phyloP scores from a whole-genome alignment of 257 asterid genomes.

The Solanum boliviense region DNA sequence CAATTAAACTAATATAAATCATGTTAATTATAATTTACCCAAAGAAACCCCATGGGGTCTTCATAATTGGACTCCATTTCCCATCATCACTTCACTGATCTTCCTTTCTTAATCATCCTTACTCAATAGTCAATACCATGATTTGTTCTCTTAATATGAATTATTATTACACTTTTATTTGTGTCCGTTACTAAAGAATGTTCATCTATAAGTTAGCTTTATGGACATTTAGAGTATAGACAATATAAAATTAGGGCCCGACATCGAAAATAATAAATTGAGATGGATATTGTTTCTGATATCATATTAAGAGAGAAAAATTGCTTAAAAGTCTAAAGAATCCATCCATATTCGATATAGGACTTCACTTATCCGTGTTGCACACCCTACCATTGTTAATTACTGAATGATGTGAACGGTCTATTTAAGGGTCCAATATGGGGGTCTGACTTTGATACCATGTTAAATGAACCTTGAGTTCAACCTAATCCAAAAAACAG shows the following conservation, averaged over 20 bases:
- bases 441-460: not conserved
- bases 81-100: not conserved
- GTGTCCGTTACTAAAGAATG: not conserved
- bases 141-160: not conserved
- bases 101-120: not conserved
- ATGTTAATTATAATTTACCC: not conserved
- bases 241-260: not conserved
- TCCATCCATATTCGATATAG: not conserved
- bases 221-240: not conserved
- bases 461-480: not conserved
- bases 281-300: not conserved
- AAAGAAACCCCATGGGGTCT: not conserved
- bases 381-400: not conserved
- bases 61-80: too few species aligned
- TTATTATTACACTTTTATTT: not conserved
- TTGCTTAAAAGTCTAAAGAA: not conserved
- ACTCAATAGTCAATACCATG: not conserved
- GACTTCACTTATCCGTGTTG: not conserved
- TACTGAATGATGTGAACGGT: not conserved
- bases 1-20: not conserved
- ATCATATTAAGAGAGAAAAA: not conserved
- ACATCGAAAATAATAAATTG: not conserved
- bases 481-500: not conserved
- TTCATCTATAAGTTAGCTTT: not conserved
- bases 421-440: not conserved